Evolutionary conservation across 768 basidiomycete species (phyloP), one percentile per base, ranked within the genome.

Genomic region (Ramaria rubella): DNA sequence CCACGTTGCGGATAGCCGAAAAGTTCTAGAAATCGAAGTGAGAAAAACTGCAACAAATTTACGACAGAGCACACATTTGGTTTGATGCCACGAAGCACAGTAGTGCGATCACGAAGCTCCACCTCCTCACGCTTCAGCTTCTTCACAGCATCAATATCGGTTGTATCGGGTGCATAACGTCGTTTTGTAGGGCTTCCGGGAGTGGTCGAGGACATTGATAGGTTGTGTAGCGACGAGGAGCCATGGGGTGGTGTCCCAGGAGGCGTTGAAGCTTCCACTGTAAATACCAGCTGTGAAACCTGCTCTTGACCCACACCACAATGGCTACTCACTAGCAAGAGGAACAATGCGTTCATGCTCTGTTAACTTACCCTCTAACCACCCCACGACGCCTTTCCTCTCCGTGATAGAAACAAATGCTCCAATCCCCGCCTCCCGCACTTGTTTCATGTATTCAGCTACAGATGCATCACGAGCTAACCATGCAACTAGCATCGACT

Each of bases 371-470:
- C 88, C 84, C 63, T 87, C 82, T 43, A 97, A 67, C 83, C 88
- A 97, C 51, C 94, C 93, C 33, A 90, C 82, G 0, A 95, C 83
- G 44, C 77, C 77, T 73, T 89, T 91, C 59, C 94, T 75, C 70
- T 96, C 94, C 2, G 91, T 90, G 31, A 92, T 82, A 62, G 87
- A 85, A 36, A 97, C 90, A 67, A 92, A 81, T 7, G 51, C 79
- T 0, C 86, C 86, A 36, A 83, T 78, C 1, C 90, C 87, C 42
- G 77, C 77, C 64, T 88, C 87, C 54, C 90, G 76, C 2, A 86
- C 85, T 63, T 88, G 85, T 66, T 85, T 87, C 81, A 95, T 83
- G 72, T 98, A 98, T 61, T 94, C 91, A 15, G 86, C 88, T 29
- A 83, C 82, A 0, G 82, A 75, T 0, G 82, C 81, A 66, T 90